Percentiles rank a stretch among this genome's conserved stretches.
Conservation (phyloP, 1,284 basidiomycete species). For the Sporisorium sorghi region DNA sequence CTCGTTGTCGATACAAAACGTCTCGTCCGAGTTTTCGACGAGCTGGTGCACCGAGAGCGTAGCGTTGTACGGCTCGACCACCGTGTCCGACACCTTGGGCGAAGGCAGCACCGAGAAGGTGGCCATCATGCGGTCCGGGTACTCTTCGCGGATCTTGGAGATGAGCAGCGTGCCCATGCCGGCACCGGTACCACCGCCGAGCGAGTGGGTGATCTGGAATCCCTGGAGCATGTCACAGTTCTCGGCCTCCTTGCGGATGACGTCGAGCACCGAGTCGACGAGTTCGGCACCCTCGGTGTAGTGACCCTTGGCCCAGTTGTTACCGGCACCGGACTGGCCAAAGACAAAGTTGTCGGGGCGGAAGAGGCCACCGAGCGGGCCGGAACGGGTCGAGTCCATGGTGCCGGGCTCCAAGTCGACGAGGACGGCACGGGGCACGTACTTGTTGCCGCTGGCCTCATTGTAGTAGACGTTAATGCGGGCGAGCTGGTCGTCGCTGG, state of each 20-base stretch:
- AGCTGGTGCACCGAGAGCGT: slow-evolving; percentile 90
- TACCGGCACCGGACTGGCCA: slow-evolving; percentile 80
- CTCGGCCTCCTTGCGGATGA: slow-evolving; percentile 73
- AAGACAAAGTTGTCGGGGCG: slow-evolving; percentile 82
- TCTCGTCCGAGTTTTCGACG: slow-evolving; percentile 86
- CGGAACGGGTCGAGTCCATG: slow-evolving; percentile 77
- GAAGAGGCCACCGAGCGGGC: slow-evolving; percentile 80
- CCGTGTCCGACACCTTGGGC: slow-evolving; percentile 93
- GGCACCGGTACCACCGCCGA: slow-evolving; percentile 81
- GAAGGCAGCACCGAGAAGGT: slow-evolving; percentile 93
- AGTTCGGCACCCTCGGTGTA: slow-evolving; percentile 79
- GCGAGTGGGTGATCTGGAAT: slow-evolving; percentile 90
- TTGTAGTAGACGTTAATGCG: slow-evolving; percentile 76
- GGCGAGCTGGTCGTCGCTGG: slow-evolving; percentile 93
- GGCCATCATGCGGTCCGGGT: slow-evolving; percentile 82
- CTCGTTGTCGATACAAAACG: slow-evolving; percentile 93
- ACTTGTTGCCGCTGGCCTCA: slow-evolving; percentile 74
- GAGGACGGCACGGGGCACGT: slow-evolving; percentile 92
- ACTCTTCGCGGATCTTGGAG: slow-evolving; percentile 70
- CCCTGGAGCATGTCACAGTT: slow-evolving; percentile 88
- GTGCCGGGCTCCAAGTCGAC: slow-evolving; percentile 93
- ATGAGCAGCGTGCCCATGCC: slow-evolving; percentile 65
- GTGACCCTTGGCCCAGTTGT: slow-evolving; percentile 85
- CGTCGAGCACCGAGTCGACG: slow-evolving; percentile 81
- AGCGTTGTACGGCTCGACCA: slow-evolving; percentile 95